Evolutionary conservation across 495 filamentous ascomycete genomes (phyloP), one percentile per base, ranked within the genome.

Genomic region (Glutinoglossum americanum): DNA sequence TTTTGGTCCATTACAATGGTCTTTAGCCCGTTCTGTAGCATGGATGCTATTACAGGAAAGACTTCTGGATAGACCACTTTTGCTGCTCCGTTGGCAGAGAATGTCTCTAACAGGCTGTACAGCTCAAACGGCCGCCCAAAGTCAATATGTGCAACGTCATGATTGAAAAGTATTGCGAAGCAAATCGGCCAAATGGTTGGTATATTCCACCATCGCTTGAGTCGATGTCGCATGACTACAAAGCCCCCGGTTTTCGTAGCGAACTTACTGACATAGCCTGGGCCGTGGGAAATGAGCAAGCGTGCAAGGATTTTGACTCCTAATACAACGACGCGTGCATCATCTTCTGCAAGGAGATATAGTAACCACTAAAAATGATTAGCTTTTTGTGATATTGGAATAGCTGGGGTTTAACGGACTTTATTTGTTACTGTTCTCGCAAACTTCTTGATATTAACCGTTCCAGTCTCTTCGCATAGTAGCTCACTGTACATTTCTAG

Each of bases 351-450:
- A 51, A 97, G 78, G 28, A 98, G 80, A 69, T 95, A 92, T 23
- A 98, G 74, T 58, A 97, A 78, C 92, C 93, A 97, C 87, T 95
- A 62, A 37, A 60, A 55, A 27, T 26, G 28, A 41, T 39, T 47
- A 64, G 62, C 56, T 64, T 57, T 48, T 66, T 57, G 45, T 57
- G 60, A 39, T 54, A 54, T 62, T 60, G 57, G 58, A 55, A 33
- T 15, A 49, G 8, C 7, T 49, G n/a, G 19, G 62, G 55, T 30
- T 21, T 11, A 71, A 33, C 77, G 64, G 74, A 92, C 89, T 80
- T 94, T 97, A 61, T 90, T 94, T 28, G 93, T 96, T 3, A 97
- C 90, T 1, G 89, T 92, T 70, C 82, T 87, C 17, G 90, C 87
- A 71, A 98, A 98, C 63, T 85, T 90, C 63, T 79, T 79, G 55